These are phyloP conservation scores for sweet orange (Citrus sinensis) DNA, from an alignment of 345 rosid genomes.

Conservation along the genomic window DVS_A1.0 CM039163.1:20560001-20560500, in stretches of 20 bases:
- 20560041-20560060: neutral
- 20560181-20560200: slow-evolving; percentile 97
- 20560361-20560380: neutral
- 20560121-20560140: slow-evolving; percentile 77
- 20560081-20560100: neutral
- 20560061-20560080: no score
- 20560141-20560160: slow-evolving; percentile 47
- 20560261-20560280: neutral
- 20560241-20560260: slow-evolving; percentile 18
- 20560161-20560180: slow-evolving; percentile 75
- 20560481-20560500: neutral
- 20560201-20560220: slow-evolving; percentile 95
- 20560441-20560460: neutral
- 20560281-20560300: neutral
- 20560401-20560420: neutral
- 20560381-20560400: neutral
- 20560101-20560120: slow-evolving; percentile 47
- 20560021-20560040: neutral
- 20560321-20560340: neutral
- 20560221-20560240: slow-evolving; percentile 93
- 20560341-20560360: neutral
- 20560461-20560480: neutral
- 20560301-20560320: neutral
- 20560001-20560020: neutral
- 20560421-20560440: neutral